Percentiles rank a stretch among this genome's conserved stretches.
These are phyloP conservation scores for Helminthosporium solani DNA, from an alignment of 2,329 filamentous ascomycete genomes.

Conservation along the genomic window DNA sequence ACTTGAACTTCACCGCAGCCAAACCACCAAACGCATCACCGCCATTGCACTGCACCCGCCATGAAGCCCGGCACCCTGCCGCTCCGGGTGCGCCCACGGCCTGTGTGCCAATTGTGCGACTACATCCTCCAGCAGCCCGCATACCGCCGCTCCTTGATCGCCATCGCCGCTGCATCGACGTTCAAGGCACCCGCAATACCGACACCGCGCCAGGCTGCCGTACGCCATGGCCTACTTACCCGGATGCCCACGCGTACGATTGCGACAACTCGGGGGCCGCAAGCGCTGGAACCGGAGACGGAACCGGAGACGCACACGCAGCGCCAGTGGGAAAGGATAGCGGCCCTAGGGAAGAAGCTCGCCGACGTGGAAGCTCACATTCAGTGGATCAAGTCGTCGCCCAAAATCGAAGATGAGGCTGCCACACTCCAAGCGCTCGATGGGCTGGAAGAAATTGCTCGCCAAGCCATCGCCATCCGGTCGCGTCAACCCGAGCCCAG, in stretches of 20 bases:
- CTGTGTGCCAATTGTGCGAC: slow-evolving; percentile 38
- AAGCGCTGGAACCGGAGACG: slow-evolving; percentile 16
- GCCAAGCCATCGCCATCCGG: slow-evolving; percentile 31
- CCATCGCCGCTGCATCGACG: slow-evolving; percentile 26
- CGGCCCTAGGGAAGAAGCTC: slow-evolving; percentile 22
- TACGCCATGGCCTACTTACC: slow-evolving; percentile 15
- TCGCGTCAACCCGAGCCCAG: slow-evolving; percentile 23
- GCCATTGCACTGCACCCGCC: slow-evolving; percentile 6
- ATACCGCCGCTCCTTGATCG: slow-evolving; percentile 30
- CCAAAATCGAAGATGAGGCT: slow-evolving; percentile 28
- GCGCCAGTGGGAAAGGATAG: slow-evolving; percentile 22
- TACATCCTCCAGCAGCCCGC: slow-evolving; percentile 32
- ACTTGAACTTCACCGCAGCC: slow-evolving; percentile 17
- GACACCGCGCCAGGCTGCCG: slow-evolving; percentile 24
- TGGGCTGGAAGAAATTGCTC: slow-evolving; percentile 25
- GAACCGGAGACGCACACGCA: slow-evolving; percentile 15
- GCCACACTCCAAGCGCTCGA: slow-evolving; percentile 22
- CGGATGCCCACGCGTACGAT: slow-evolving; percentile 21
- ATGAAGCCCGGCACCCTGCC: slow-evolving; percentile 34
- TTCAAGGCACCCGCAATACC: slow-evolving; percentile 27
- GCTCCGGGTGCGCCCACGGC: slow-evolving; percentile 30
- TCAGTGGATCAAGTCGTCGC: slow-evolving; percentile 25
- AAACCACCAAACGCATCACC: slow-evolving; percentile 2
- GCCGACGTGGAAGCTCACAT: slow-evolving; percentile 30
- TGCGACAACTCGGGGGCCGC: slow-evolving; percentile 17